Conservation (phyloP, 768 basidiomycete species). For the Lactifluus pinguis region DNA sequence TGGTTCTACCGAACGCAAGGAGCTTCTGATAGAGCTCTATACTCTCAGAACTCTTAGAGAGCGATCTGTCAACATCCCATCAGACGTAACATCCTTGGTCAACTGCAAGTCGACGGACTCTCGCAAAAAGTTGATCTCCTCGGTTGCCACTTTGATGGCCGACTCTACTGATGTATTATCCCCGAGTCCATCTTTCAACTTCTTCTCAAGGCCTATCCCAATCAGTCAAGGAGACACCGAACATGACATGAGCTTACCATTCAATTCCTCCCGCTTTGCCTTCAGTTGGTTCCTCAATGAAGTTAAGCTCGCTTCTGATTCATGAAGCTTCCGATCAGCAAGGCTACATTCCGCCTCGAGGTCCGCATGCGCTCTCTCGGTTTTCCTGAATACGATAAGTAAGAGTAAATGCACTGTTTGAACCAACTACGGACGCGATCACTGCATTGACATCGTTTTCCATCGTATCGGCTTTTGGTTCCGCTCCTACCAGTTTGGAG, state of each 20-base stretch:
- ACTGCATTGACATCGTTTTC: constrained; percentile 62
- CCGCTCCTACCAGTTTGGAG: constrained; percentile 52
- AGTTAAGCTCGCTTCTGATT: constrained; percentile 52
- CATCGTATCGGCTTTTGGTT: constrained; percentile 54
- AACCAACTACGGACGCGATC: constrained; percentile 37
- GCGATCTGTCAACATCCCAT: constrained; percentile 21
- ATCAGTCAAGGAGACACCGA: background rate
- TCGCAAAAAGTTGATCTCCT: constrained; percentile 36
- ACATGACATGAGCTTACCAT: constrained; percentile 35
- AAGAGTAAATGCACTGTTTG: background rate
- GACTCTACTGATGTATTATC: constrained; percentile 37
- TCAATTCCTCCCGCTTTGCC: constrained; percentile 53
- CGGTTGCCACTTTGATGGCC: constrained; percentile 39
- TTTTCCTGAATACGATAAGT: constrained; percentile 38
- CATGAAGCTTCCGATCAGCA: constrained; percentile 51
- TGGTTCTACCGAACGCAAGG: constrained; percentile 47
- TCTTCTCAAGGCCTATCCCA: constrained; percentile 40
- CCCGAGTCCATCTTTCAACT: constrained; percentile 33
- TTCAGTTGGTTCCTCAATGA: constrained; percentile 53
- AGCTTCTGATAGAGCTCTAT: constrained; percentile 44
- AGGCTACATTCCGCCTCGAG: constrained; percentile 34
- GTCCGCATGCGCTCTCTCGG: constrained; percentile 52
- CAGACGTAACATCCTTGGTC: background rate
- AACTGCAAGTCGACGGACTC: constrained; percentile 29
- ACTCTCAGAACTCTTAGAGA: constrained; percentile 27